phyloP scores from a whole-genome alignment of 306 rosid genomes.

The Castanospermum australe region DNA sequence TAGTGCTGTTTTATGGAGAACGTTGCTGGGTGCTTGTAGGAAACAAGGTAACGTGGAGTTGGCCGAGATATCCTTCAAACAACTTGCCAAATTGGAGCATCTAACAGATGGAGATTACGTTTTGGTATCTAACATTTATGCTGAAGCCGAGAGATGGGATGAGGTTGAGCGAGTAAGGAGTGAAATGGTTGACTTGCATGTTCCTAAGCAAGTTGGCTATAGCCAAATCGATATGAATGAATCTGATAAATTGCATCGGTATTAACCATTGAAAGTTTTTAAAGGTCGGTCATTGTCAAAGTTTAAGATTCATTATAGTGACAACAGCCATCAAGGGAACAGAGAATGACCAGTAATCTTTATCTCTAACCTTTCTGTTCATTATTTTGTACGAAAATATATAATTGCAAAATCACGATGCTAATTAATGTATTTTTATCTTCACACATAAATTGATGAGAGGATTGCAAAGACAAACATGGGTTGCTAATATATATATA shows the following conservation, averaged over 20 bases:
- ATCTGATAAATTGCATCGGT: neutral
- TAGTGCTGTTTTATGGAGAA: constrained; percentile 59
- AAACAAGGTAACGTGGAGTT: constrained; percentile 50
- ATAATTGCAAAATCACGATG: too few species aligned
- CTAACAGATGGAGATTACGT: constrained; percentile 64
- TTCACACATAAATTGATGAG: too few species aligned
- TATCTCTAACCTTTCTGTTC: too few species aligned
- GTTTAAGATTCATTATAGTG: too few species aligned
- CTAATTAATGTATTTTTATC: too few species aligned
- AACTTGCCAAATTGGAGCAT: constrained; percentile 46
- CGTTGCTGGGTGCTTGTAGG: constrained; percentile 68
- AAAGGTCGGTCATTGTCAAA: constrained; percentile 56
- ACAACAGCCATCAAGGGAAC: too few species aligned
- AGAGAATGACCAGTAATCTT: too few species aligned
- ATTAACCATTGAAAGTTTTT: constrained; percentile 40
- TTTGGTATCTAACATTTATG: constrained; percentile 65
- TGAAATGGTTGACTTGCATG: constrained; percentile 46
- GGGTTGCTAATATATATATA: too few species aligned
- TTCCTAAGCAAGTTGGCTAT: constrained; percentile 50
- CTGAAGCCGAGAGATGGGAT: constrained; percentile 65
- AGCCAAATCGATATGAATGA: constrained; percentile 46
- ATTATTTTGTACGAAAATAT: too few species aligned
- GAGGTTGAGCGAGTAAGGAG: constrained; percentile 61
- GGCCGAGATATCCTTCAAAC: constrained; percentile 59
- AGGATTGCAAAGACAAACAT: too few species aligned